These are phyloP conservation scores for Lepidium didymum DNA, from an alignment of 345 rosid genomes.

Conservation along the genomic window DNA sequence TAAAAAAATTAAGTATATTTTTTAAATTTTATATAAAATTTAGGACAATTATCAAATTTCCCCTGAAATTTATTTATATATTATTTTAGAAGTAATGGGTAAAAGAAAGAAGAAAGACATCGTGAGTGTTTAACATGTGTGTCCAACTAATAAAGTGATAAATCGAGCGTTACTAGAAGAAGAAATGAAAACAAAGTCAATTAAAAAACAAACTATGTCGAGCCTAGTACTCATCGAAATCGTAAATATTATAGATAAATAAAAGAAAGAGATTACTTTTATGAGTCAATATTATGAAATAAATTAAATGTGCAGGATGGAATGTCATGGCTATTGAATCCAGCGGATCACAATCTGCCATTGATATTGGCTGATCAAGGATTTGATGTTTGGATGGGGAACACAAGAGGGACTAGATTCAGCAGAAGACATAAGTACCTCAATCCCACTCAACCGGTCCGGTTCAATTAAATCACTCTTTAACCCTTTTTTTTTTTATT, in stretches of 20 bases:
- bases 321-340: slow-evolving; percentile 78
- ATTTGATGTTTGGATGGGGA: slow-evolving; percentile 93
- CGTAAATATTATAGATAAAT: neutral
- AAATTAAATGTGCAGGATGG: slow-evolving; percentile 56
- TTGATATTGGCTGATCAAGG: slow-evolving; percentile 79
- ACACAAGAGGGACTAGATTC: slow-evolving; percentile 77
- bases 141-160: slow-evolving; percentile 6
- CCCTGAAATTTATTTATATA: too few relatives aligned
- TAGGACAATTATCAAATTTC: too few relatives aligned
- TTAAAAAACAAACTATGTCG: neutral
- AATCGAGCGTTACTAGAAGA: slow-evolving; percentile 18
- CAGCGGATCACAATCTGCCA: slow-evolving; percentile 77
- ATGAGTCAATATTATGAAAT: neutral
- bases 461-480: neutral
- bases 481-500: neutral
- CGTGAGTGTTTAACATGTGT: slow-evolving; percentile 26
- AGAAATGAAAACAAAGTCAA: neutral
- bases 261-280: neutral
- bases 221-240: neutral
- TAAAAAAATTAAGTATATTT: too few relatives aligned
- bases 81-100: neutral
- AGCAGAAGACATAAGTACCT: slow-evolving; percentile 59
- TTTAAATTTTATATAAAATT: too few relatives aligned
- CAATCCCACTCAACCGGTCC: slow-evolving; percentile 40
- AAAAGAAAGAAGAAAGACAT: neutral